These are phyloP conservation scores for Metschnikowia anglica DNA, from an alignment of 805 yeast species.

Conservation along the genomic window DNA sequence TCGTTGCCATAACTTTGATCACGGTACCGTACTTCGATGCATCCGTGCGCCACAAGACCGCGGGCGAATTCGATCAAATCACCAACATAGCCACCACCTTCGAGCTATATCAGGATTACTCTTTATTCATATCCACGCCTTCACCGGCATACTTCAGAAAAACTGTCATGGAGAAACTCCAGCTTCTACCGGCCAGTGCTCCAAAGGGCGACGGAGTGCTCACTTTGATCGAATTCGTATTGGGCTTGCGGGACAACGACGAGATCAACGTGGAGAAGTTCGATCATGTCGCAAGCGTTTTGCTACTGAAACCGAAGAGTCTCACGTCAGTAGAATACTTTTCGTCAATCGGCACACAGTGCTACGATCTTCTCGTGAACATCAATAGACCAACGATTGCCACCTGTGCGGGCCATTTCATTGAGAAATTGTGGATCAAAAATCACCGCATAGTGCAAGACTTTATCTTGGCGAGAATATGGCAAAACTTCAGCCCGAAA, in stretches of 20 bases:
- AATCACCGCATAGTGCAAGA: constrained; percentile 55
- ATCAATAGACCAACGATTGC: constrained; percentile 62
- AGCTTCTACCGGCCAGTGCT: constrained; percentile 54
- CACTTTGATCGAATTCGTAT: constrained; percentile 69
- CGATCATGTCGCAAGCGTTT: constrained; percentile 62
- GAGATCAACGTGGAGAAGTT: constrained; percentile 65
- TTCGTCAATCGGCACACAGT: constrained; percentile 58
- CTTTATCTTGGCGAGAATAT: constrained; percentile 54
- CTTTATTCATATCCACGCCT: constrained; percentile 53
- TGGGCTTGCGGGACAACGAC: constrained; percentile 75
- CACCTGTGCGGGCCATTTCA: constrained; percentile 54
- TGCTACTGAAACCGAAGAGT: constrained; percentile 60
- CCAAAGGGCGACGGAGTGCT: constrained; percentile 61
- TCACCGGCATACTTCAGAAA: constrained; percentile 47
- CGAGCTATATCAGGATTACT: constrained; percentile 59
- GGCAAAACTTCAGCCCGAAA: constrained; percentile 45
- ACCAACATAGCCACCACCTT: constrained; percentile 61
- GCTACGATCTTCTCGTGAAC: constrained; percentile 55
- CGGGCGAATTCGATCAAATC: constrained; percentile 22
- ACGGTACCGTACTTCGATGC: constrained; percentile 30
- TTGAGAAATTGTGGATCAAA: constrained; percentile 50
- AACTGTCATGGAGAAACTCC: constrained; percentile 50
- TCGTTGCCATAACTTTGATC: constrained; percentile 46
- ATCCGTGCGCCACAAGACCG: constrained; percentile 12
- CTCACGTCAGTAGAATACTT: constrained; percentile 53